phyloP scores from a whole-genome alignment of 169 alveolate species.

The Eimeria falciformis region DNA sequence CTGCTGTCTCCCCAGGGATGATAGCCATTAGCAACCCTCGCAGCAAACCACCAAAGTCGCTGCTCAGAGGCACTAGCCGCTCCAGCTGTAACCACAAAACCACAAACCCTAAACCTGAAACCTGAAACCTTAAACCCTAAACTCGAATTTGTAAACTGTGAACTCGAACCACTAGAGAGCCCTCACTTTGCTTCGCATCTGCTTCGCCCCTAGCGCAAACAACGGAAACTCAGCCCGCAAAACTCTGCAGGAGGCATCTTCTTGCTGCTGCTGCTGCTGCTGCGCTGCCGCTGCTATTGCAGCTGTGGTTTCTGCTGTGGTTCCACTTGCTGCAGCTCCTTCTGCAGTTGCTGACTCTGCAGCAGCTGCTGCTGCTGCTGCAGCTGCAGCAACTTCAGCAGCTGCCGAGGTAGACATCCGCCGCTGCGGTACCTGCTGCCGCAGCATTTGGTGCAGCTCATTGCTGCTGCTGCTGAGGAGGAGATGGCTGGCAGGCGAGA shows the following conservation, averaged over 20 bases:
- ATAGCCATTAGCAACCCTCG: conserved; percentile 47
- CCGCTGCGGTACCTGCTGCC: conserved; percentile 45
- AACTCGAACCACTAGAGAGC: background rate
- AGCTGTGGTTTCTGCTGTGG: background rate
- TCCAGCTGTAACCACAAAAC: conserved; percentile 17
- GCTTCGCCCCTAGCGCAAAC: conserved; percentile 48
- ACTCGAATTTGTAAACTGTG: background rate
- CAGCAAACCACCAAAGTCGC: conserved; percentile 20
- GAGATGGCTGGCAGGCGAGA: conserved; percentile 45
- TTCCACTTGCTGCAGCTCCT: conserved; percentile 28
- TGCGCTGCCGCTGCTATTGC: background rate
- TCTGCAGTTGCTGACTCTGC: conserved; percentile 9
- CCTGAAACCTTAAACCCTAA: background rate
- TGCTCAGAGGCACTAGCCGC: conserved; percentile 17
- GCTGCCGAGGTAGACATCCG: background rate
- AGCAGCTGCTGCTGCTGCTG: conserved; percentile 55
- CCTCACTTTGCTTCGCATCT: conserved; percentile 6
- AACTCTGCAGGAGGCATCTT: no score
- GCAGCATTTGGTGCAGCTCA: conserved; percentile 18
- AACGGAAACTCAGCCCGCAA: conserved; percentile 12
- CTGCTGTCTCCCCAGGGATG: background rate
- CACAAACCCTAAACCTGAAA: background rate
- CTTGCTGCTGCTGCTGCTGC: conserved; percentile 49
- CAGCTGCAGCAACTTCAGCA: conserved; percentile 4
- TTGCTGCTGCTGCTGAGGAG: conserved; percentile 33